Evolutionary conservation across 2,329 filamentous ascomycete genomes (phyloP).

Genomic region (Colletotrichum sp.): DNA sequence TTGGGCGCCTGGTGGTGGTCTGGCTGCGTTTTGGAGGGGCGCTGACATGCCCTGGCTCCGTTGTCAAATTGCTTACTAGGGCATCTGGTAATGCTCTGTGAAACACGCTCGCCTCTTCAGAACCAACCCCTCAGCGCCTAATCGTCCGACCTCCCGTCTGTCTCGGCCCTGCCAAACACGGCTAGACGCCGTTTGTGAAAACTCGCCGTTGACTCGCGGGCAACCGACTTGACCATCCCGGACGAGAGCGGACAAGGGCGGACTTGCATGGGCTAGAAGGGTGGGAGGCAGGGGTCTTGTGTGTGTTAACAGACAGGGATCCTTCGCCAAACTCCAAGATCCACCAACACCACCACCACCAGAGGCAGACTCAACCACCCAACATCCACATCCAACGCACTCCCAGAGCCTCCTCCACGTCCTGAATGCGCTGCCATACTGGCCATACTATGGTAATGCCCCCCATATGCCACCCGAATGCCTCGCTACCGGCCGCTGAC

Average conservation of each 20-base stretch:
- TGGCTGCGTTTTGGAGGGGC: not conserved
- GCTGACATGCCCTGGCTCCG: not conserved
- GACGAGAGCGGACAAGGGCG: not conserved
- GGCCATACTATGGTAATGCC: not conserved
- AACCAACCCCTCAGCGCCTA: constrained; percentile 7
- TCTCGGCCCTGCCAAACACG: constrained; percentile 18
- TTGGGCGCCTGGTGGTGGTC: not conserved
- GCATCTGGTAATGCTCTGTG: constrained; percentile 10
- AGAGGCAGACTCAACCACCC: not conserved
- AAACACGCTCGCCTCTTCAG: constrained; percentile 15
- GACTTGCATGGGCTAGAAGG: not conserved
- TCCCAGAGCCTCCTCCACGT: not conserved
- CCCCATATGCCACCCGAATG: not conserved
- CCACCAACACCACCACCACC: not conserved
- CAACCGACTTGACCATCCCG: not conserved
- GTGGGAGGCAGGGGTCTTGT: not conserved
- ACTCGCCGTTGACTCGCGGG: constrained; percentile 1
- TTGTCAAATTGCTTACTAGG: constrained; percentile 7
- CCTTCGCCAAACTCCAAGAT: not conserved
- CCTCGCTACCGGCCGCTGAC: constrained; percentile 5
- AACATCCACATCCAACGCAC: not conserved
- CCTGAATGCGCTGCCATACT: not conserved
- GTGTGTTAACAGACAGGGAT: not conserved
- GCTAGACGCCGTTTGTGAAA: constrained; percentile 12
- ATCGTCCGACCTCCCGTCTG: constrained; percentile 15